Base-by-base conservation (phyloP, 2,329 filamentous ascomycete genomes). In the Apiospora arundinis region DNA sequence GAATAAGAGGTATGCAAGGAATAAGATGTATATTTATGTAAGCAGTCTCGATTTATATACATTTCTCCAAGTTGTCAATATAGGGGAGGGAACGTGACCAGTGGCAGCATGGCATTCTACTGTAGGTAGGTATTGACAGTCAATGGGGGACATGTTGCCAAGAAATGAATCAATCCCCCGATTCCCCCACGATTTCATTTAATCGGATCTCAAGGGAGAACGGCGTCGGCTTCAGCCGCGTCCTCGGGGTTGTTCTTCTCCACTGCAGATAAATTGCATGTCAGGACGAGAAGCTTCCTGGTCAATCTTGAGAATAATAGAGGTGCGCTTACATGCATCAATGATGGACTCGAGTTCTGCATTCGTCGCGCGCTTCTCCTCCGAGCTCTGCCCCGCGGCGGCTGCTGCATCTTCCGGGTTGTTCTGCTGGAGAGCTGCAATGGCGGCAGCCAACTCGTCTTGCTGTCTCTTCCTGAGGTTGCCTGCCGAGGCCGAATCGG, bases 401-500 rank as follows among this genome's bases (percentile, higher is more conserved):
- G n/a, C n/a, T 7, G 46, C 23, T 4, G 48, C 52, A 21, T 60
- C 52, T 7, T 60, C 28, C 5, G 52, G 52, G 52, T 60, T 60
- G 28, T 60, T 60, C 25, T 37, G 8, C 23, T 49, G 42, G 16
- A 69, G 67, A 14, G 67, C 67, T 14, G 67, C 67, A 14, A 69
- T 46, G 4, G 40, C 40, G 21, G 67, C 42, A 28, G 42, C 67
- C 23, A 37, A 16, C 6, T 69, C 25, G 28, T 69, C 67, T n/a
- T 25, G 42, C 45, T 68, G 40, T 7, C 66, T 28, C n/a, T 68
- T 68, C n/a, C 40, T 18, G 21, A 40, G 40, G n/a, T 46, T 44
- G 12, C 63, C n/a, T 11, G 4, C 12, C 63, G 65, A 46, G 12
- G 40, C 44, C 18, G 60, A 28, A 21, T 14, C 6, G 7, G 67